Evolutionary conservation across 805 yeast species (phyloP), one percentile per base, ranked within the genome.

Genomic region (Zygotorulaspora chibaensis): DNA sequence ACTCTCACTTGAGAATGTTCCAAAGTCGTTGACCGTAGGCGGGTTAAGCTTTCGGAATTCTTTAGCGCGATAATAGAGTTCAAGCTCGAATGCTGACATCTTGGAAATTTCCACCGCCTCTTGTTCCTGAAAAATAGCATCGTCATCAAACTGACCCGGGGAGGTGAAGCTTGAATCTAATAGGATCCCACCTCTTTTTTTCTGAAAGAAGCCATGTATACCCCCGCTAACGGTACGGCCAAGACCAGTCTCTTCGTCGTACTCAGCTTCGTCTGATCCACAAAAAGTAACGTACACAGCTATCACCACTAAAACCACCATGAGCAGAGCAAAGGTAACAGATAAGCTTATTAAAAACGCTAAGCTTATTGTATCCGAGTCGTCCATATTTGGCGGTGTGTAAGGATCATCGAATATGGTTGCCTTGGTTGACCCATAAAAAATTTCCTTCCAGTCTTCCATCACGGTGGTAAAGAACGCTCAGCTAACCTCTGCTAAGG

Each of bases 221-320:
- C 54, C 52, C 7, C 53, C 52, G 3, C 45, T 35, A 25, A 52
- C 44, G 27, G 46, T 39, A 4, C 40, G 31, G 3, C 53, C 58
- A 42, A 23, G 41, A 8, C 51, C 56, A 18, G 51, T 37, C 38
- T 65, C 69, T 43, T 60, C 67, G 48, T 65, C 69, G 43, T 54
- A 63, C 26, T 60, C 66, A 5, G 57, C 49, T 40, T 65, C 68
- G 46, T 63, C 67, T 8, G 52, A 54, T 16, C 60, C 54, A 49
- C 66, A 62, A 42, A 63, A 65, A 18, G 67, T 62, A 25, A 65
- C 60, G 44, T 65, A 65, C 7, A 61, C 52, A 1, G 66, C 67
- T 26, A 59, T 54, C n/a, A 62, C 40, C 11, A 65, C 47, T 16
- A 65, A 35, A 27, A 63, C 42, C 5, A 63, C 54, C 66, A 65